Conservation (phyloP, 805 yeast species). For the Sungouiozyma ichnusensis region DNA sequence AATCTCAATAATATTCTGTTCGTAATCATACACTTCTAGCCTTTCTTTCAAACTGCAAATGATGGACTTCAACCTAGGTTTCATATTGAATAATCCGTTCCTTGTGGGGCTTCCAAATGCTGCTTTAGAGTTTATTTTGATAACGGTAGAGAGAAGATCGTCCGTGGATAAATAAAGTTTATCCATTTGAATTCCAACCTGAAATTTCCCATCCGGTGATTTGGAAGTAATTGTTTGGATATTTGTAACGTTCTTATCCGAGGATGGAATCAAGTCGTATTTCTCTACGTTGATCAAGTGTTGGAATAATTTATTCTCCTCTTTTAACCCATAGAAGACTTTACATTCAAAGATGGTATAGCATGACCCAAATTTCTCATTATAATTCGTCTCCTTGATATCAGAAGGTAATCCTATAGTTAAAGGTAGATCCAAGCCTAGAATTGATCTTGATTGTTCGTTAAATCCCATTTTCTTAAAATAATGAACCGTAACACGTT, state of each 20-base stretch:
- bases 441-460: slow-evolving; percentile 13
- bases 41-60: slow-evolving; percentile 42
- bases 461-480: slow-evolving; percentile 7
- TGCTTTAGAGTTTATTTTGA: slow-evolving; percentile 32
- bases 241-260: slow-evolving; percentile 27
- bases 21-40: slow-evolving; percentile 39
- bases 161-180: slow-evolving; percentile 49
- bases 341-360: slow-evolving; percentile 34
- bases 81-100: slow-evolving; percentile 17
- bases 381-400: slow-evolving; percentile 42
- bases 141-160: slow-evolving; percentile 35
- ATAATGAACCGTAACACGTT: slow-evolving; percentile 23
- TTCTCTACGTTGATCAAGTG: slow-evolving; percentile 40
- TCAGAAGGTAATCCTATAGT: slow-evolving; percentile 46
- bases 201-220: slow-evolving; percentile 40
- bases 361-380: slow-evolving; percentile 38
- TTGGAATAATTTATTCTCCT: slow-evolving; percentile 10
- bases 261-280: slow-evolving; percentile 48
- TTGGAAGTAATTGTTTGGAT: slow-evolving; percentile 38
- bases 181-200: slow-evolving; percentile 38
- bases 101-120: slow-evolving; percentile 5
- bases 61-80: slow-evolving; percentile 35
- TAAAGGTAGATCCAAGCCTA: slow-evolving; percentile 52
- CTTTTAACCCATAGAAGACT: slow-evolving; percentile 11
- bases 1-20: slow-evolving; percentile 22